Percentiles rank a stretch among this genome's conserved stretches.
phyloP scores from a whole-genome alignment of 495 filamentous ascomycete genomes.

The Penicillium longicatenatum region DNA sequence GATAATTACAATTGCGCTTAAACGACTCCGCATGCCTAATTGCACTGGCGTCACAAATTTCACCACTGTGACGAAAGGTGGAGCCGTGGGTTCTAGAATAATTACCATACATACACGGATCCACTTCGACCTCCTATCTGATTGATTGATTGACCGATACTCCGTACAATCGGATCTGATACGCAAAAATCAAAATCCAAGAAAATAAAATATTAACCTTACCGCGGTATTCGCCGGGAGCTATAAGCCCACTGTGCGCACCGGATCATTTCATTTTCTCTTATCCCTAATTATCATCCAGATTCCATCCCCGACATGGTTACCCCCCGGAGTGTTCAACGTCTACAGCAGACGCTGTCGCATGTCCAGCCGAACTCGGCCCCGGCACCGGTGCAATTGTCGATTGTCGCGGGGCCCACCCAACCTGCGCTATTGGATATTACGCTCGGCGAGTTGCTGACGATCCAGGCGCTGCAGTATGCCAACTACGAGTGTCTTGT shows the following conservation, averaged over 20 bases:
- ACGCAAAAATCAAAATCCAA: constrained; percentile 2
- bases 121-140: constrained; percentile 3
- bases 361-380: constrained; percentile 30
- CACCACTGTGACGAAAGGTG: not conserved
- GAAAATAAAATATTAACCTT: not conserved
- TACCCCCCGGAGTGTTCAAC: constrained; percentile 30
- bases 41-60: not conserved
- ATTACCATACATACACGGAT: constrained; percentile 1
- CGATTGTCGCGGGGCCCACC: constrained; percentile 60
- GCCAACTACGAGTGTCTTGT: constrained; percentile 61
- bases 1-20: not conserved
- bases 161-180: constrained; percentile 10
- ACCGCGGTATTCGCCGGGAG: not conserved
- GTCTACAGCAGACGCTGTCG: constrained; percentile 42
- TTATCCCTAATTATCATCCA: not conserved
- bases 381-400: constrained; percentile 31
- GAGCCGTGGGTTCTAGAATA: not conserved
- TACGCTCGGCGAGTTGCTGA: constrained; percentile 62
- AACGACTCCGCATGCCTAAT: not conserved
- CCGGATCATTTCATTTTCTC: not conserved
- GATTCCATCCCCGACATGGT: constrained; percentile 23
- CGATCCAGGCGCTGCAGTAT: constrained; percentile 62
- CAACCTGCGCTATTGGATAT: constrained; percentile 61
- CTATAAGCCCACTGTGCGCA: constrained; percentile 8
- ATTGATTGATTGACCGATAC: constrained; percentile 5